Evolutionary conservation across 441 rosid genomes (phyloP), one percentile per base, ranked within the genome.

Genomic region (Erodium trifolium): DNA sequence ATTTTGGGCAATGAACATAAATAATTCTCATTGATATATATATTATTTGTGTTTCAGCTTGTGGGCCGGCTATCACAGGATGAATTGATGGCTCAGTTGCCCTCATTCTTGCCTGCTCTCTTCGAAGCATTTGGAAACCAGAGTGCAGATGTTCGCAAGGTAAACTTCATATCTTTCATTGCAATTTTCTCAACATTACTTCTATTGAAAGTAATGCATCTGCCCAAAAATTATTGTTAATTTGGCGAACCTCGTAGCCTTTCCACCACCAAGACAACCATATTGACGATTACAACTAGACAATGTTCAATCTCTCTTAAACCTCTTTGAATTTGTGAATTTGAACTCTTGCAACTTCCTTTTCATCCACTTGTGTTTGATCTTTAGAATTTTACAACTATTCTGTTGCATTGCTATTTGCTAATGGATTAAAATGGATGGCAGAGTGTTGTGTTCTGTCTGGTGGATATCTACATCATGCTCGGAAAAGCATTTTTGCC

Each of bases 131-230:
- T 94, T 78, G 94, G 97, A 70, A 92, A 81, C 83, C 98, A 81
- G 81, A 92, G 95, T 83, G 96, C 98, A 55, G 98, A 94, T 65
- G 94, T 94, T 71, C 97, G 98, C 29, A 94, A 94, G 99, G 99
- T 94, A 87, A 73, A 65, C 16, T 18, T 27, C 65, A 14, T 66
- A 10, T 8, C 17, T 63, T 62, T 6, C 9, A 37, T 37, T 65
- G 6, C 39, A 35, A 18, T 2, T 14, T 7, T 65, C 29, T 65
- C 11, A 34, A 14, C 6, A n/a, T 35, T 37, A 3, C 29, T 10
- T 59, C 1, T 18, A 11, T 29, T 11, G 13, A 16, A 37, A 65
- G 5, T 37, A 8, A 39, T 34, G 37, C 37, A 34, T 3, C 5
- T 37, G 13, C 29, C 23, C 27, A 16, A 37, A 18, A 65, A 37